Evolutionary conservation across 1,139 yeast genomes (phyloP).

Genomic region (Blastobotrys persicus): DNA sequence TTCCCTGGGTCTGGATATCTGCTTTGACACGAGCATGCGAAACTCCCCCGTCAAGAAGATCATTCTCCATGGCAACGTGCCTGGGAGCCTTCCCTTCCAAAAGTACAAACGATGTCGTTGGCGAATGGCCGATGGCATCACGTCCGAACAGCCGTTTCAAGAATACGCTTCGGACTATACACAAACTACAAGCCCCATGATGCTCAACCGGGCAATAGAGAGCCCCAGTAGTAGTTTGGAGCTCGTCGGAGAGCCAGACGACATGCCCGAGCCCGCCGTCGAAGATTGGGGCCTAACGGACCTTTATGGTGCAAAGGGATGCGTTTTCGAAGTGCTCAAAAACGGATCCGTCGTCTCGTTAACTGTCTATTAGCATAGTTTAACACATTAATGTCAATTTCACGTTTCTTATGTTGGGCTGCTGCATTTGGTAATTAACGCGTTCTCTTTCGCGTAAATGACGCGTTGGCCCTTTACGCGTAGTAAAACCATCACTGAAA

Average conservation of each 20-base stretch:
- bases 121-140: slow-evolving; percentile 20
- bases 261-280: slow-evolving; percentile 10
- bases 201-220: slow-evolving; percentile 30
- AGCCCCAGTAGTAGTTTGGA: slow-evolving; percentile 33
- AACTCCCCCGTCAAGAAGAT: slow-evolving; percentile 32
- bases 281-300: slow-evolving; percentile 33
- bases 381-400: not conserved
- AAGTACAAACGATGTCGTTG: slow-evolving; percentile 36
- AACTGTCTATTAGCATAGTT: slow-evolving; percentile 24
- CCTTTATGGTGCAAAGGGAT: slow-evolving; percentile 29
- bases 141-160: slow-evolving; percentile 24
- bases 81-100: slow-evolving; percentile 33
- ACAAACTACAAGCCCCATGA: slow-evolving; percentile 25
- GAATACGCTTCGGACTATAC: slow-evolving; percentile 17
- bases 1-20: slow-evolving; percentile 33
- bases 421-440: too few species aligned
- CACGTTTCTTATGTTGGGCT: too few species aligned
- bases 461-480: slow-evolving; percentile 37
- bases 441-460: slow-evolving; percentile 5
- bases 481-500: not conserved
- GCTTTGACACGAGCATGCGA: slow-evolving; percentile 29
- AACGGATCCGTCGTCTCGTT: slow-evolving; percentile 28
- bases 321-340: slow-evolving; percentile 32
- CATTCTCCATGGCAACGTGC: slow-evolving; percentile 35
- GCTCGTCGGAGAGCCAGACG: slow-evolving; percentile 28